A percentile compares a stretch with the other conserved stretches of the same genome.
Conservation (phyloP, 176 grass and related monocot species). For the Leersia perrieri region DNA sequence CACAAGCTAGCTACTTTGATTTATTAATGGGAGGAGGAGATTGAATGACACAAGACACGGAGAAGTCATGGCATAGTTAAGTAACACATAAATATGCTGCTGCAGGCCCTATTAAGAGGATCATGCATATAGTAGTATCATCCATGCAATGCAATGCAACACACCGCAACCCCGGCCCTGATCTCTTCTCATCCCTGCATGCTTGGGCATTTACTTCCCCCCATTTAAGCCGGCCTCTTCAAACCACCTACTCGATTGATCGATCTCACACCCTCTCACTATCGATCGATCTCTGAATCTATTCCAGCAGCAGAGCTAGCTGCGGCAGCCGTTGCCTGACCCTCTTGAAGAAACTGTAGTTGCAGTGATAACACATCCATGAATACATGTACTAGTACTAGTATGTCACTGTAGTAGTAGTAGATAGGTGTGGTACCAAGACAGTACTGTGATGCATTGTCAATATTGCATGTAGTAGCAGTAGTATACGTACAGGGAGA, state of each 20-base stretch:
- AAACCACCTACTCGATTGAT: background rate
- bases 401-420: background rate
- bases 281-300: no score
- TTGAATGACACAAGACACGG: conserved; percentile 31
- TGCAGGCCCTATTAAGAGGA: conserved; percentile 35
- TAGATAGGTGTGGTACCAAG: background rate
- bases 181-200: background rate
- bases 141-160: background rate
- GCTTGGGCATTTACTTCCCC: conserved; percentile 9
- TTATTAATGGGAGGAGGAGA: background rate
- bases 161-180: no score
- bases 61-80: conserved; percentile 54
- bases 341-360: background rate
- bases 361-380: background rate
- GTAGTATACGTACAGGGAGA: background rate
- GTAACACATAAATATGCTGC: conserved; percentile 26
- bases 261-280: no score
- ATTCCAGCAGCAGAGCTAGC: background rate
- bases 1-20: background rate
- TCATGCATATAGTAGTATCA: conserved; percentile 1
- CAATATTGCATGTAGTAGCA: background rate
- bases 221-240: background rate
- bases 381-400: background rate
- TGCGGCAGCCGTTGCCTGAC: background rate
- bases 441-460: background rate